Conservation (phyloP, 2,329 filamentous ascomycete species). For the Colletotrichum eremochloae region DNA sequence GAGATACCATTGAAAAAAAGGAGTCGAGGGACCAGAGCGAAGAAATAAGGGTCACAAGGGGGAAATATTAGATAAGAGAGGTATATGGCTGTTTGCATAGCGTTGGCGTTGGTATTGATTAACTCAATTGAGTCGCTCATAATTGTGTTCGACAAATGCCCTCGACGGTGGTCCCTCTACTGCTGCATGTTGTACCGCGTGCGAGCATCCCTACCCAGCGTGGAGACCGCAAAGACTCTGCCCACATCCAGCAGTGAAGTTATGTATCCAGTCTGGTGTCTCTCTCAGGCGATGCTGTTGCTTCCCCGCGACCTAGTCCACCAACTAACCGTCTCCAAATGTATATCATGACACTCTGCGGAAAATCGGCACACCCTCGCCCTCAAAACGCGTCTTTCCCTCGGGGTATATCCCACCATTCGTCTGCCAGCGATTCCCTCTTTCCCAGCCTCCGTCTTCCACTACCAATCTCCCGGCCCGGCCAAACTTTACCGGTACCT, state of each 20-base stretch:
- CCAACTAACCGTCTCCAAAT: neutral
- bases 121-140: constrained; percentile 33
- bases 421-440: neutral
- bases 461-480: constrained; percentile 7
- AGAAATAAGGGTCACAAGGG: neutral
- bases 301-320: neutral
- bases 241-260: neutral
- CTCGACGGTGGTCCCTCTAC: neutral
- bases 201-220: neutral
- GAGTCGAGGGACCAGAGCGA: neutral
- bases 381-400: neutral
- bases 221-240: neutral
- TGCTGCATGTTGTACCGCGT: neutral
- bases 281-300: neutral
- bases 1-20: neutral
- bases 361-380: neutral
- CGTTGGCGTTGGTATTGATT: constrained; percentile 55
- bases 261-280: neutral
- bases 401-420: constrained; percentile 26
- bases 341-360: neutral
- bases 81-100: constrained; percentile 53
- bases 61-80: neutral
- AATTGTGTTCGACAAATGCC: constrained; percentile 17
- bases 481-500: constrained; percentile 18
- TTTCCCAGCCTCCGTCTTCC: neutral